These are phyloP conservation scores for Chalciporus pseudorubinellus DNA, from an alignment of 768 basidiomycete species.

Conservation along the genomic window DNA sequence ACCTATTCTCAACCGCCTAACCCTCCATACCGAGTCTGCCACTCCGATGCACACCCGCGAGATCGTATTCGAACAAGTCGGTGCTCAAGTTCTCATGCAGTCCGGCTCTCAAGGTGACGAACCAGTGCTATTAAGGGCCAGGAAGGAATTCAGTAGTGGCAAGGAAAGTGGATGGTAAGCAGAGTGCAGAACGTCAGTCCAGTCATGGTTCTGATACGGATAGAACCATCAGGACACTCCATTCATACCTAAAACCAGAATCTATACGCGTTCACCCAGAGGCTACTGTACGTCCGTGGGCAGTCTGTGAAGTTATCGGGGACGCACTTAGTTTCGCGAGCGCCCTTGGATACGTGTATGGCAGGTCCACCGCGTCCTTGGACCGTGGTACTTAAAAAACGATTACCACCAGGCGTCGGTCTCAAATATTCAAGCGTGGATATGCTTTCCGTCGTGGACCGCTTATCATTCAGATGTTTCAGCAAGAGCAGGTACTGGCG, in stretches of 20 bases:
- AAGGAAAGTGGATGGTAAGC: constrained; percentile 59
- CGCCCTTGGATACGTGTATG: constrained; percentile 74
- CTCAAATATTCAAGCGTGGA: constrained; percentile 80
- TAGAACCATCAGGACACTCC: constrained; percentile 54
- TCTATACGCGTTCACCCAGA: constrained; percentile 81
- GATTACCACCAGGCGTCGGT: constrained; percentile 48
- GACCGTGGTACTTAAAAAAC: constrained; percentile 3
- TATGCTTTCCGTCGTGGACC: constrained; percentile 71
- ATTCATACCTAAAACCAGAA: constrained; percentile 81
- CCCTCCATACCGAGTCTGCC: constrained; percentile 77
- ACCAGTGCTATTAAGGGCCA: constrained; percentile 67
- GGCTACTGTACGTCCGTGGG: constrained; percentile 85
- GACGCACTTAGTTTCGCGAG: constrained; percentile 80
- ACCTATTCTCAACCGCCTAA: constrained; percentile 76
- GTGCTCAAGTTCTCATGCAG: constrained; percentile 62
- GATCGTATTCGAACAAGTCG: constrained; percentile 77
- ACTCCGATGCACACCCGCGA: constrained; percentile 71
- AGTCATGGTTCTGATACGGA: neutral
- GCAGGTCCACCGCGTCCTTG: constrained; percentile 3
- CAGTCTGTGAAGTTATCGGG: constrained; percentile 72
- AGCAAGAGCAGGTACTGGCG: constrained; percentile 70
- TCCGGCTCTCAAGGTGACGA: constrained; percentile 46
- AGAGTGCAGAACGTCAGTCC: neutral
- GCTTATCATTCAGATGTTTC: constrained; percentile 78
- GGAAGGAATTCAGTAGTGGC: constrained; percentile 67